A percentile compares a stretch with the other conserved stretches of the same genome.
Conservation (phyloP, 495 filamentous ascomycete genomes). For the Neurospora tetrasperma region DNA sequence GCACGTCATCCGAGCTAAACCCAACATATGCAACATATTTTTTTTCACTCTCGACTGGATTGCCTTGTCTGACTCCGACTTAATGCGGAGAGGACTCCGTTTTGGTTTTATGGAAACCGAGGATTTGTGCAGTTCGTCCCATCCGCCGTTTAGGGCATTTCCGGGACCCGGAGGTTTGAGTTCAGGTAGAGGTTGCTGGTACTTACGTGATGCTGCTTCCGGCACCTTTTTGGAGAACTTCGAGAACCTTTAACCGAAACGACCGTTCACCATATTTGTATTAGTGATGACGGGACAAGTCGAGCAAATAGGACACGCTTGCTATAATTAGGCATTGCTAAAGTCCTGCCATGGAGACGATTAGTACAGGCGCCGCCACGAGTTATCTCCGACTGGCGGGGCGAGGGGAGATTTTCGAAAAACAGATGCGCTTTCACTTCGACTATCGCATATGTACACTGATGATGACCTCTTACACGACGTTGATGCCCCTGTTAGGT, state of each 20-base stretch:
- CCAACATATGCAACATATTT: neutral
- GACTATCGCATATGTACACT: no score
- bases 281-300: neutral
- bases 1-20: conserved; percentile 39
- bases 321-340: neutral
- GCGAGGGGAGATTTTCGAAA: neutral
- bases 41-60: neutral
- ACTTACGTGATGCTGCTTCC: neutral
- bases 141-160: neutral
- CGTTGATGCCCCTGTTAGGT: neutral
- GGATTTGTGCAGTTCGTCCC: neutral
- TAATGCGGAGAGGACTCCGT: neutral
- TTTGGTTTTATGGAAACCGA: neutral
- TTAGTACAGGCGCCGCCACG: neutral
- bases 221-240: neutral
- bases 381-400: neutral
- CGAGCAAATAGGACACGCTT: neutral
- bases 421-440: no score
- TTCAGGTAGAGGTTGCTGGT: neutral
- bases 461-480: neutral
- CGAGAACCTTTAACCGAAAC: neutral
- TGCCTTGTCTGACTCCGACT: neutral
- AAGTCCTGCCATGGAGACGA: neutral
- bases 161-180: neutral
- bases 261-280: neutral